Conservation (phyloP, 1,284 basidiomycete species). For the Lentinula novae-zelandiae region DNA sequence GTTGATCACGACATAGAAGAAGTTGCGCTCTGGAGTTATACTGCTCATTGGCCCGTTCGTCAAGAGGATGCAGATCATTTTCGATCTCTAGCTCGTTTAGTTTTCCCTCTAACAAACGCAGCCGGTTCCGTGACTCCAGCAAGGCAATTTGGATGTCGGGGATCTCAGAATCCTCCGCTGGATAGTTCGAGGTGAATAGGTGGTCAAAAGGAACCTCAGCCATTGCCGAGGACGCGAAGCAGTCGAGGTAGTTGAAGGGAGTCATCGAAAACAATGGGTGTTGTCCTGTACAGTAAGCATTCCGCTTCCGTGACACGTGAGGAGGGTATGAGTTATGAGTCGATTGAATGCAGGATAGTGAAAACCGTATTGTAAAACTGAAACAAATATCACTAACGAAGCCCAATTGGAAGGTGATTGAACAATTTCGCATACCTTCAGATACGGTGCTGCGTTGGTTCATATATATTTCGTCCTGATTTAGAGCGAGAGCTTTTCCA, state of each 20-base stretch:
- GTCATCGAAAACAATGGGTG: background rate
- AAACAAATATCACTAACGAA: too few species aligned
- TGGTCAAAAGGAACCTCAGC: background rate
- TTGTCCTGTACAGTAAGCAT: background rate
- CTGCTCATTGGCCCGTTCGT: background rate
- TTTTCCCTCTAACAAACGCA: background rate
- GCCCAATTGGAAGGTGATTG: too few species aligned
- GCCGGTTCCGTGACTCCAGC: background rate
- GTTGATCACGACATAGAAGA: background rate
- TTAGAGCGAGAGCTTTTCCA: conserved; percentile 56
- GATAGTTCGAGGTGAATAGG: background rate
- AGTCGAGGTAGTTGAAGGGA: background rate
- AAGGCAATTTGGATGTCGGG: background rate
- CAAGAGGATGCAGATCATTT: background rate
- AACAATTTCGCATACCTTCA: background rate
- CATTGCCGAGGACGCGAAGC: background rate
- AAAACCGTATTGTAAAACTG: too few species aligned
- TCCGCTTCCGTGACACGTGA: background rate
- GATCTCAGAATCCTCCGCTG: conserved; percentile 1
- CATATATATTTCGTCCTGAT: background rate
- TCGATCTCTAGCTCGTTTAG: background rate
- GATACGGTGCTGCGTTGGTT: too few species aligned
- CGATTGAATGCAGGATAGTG: too few species aligned
- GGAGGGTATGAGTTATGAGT: background rate
- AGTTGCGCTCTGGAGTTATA: background rate